A percentile compares a stretch with the other conserved stretches of the same genome.
phyloP scores from a whole-genome alignment of 2,329 filamentous ascomycete species.

The Arthrobotrys megalospora region DNA sequence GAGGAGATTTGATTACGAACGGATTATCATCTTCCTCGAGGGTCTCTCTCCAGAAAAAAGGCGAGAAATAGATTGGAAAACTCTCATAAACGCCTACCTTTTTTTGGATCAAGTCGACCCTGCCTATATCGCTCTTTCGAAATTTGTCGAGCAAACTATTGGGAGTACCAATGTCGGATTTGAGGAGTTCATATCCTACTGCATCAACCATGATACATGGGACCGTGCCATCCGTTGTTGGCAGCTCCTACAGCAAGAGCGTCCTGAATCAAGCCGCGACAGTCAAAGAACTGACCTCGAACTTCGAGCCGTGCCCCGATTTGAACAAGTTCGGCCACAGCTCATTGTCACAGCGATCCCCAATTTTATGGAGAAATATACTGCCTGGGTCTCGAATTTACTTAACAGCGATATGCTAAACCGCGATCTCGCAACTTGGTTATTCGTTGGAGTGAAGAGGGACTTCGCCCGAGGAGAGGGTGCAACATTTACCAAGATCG shows the following conservation, averaged over 20 bases:
- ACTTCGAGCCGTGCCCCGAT: conserved; percentile 15
- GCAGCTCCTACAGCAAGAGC: conserved; percentile 59
- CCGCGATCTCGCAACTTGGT: conserved; percentile 47
- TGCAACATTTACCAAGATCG: neutral
- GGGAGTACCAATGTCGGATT: conserved; percentile 59
- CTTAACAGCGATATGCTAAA: conserved; percentile 10
- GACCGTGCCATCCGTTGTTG: conserved; percentile 62
- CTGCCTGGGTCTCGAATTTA: conserved; percentile 34
- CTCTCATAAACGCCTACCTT: conserved; percentile 38
- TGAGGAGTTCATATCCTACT: conserved; percentile 62
- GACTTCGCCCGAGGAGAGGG: neutral
- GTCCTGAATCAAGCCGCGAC: neutral
- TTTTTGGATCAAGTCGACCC: conserved; percentile 22
- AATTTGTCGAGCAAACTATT: conserved; percentile 17
- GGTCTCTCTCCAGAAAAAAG: conserved; percentile 31
- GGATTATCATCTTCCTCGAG: conserved; percentile 59
- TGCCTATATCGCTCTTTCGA: conserved; percentile 20
- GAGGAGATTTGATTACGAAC: conserved; percentile 59
- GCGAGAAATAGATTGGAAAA: conserved; percentile 33
- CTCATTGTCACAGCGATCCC: conserved; percentile 12
- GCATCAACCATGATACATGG: conserved; percentile 60
- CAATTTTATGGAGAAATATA: conserved; percentile 33
- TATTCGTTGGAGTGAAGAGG: conserved; percentile 29
- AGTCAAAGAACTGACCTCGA: neutral
- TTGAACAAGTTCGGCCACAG: conserved; percentile 23